Conservation (phyloP, 2,329 filamentous ascomycete species). For the Cladosporium cucumerinum region DNA sequence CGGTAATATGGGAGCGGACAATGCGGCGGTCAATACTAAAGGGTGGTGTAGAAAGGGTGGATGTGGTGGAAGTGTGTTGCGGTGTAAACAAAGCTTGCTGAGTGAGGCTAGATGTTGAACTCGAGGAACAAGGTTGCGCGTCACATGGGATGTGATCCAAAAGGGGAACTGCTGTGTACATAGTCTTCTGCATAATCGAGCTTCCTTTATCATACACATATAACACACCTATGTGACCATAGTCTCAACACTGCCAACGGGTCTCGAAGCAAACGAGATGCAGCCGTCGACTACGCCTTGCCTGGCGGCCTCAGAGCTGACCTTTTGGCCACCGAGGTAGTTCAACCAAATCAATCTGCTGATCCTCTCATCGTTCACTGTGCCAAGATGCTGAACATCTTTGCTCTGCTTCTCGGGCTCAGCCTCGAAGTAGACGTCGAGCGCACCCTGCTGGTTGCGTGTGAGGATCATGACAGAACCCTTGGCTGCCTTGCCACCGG, state of each 20-base stretch:
- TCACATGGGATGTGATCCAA: background rate
- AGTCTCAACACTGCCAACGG: conserved; percentile 79
- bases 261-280: conserved; percentile 81
- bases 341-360: conserved; percentile 82
- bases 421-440: conserved; percentile 66
- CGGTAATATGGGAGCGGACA: background rate
- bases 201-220: background rate
- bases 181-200: background rate
- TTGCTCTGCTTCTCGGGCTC: conserved; percentile 36
- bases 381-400: conserved; percentile 60
- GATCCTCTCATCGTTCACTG: conserved; percentile 73
- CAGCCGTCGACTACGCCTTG: conserved; percentile 81
- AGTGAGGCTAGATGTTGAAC: background rate
- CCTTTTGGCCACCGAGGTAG: conserved; percentile 81
- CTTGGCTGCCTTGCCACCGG: conserved; percentile 73
- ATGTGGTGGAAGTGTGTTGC: background rate
- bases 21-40: background rate
- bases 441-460: conserved; percentile 61
- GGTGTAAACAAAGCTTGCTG: background rate
- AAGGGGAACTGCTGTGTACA: background rate
- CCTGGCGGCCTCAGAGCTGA: conserved; percentile 79
- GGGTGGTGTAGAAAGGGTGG: background rate
- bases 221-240: conserved; percentile 53
- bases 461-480: conserved; percentile 71
- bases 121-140: background rate